These are phyloP conservation scores for Podospora tetraspora DNA, from an alignment of 495 filamentous ascomycete genomes.

Conservation along the genomic window DNA sequence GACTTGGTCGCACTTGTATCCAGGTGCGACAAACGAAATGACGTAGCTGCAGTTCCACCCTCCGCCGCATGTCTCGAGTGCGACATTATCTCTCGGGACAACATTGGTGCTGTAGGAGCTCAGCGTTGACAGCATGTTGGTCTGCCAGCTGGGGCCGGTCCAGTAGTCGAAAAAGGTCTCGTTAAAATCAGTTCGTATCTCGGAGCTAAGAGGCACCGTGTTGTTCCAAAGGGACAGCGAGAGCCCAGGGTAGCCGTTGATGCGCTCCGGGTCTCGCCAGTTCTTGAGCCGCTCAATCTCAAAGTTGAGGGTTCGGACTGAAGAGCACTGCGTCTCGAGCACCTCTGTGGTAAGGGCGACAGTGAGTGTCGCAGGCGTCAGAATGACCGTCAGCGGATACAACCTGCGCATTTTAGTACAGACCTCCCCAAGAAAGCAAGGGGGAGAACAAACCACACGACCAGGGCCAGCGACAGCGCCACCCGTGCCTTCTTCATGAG, in stretches of 20 bases:
- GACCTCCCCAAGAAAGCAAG: not conserved
- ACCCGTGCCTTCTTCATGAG: slow-evolving; percentile 30
- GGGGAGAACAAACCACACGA: slow-evolving; percentile 24
- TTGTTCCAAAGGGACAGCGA: slow-evolving; percentile 24
- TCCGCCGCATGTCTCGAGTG: slow-evolving; percentile 24
- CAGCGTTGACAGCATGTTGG: slow-evolving; percentile 8
- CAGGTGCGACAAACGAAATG: slow-evolving; percentile 22
- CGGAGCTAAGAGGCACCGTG: slow-evolving; percentile 16
- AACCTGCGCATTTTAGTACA: slow-evolving; percentile 18
- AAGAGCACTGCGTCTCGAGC: slow-evolving; percentile 10
- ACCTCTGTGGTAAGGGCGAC: slow-evolving; percentile 18
- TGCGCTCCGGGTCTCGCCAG: slow-evolving; percentile 16
- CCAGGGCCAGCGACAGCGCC: slow-evolving; percentile 26
- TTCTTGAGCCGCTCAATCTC: slow-evolving; percentile 23
- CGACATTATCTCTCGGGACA: slow-evolving; percentile 17
- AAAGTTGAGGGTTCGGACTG: slow-evolving; percentile 30
- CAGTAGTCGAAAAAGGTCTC: slow-evolving; percentile 31
- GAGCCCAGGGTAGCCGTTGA: slow-evolving; percentile 18
- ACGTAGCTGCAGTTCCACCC: slow-evolving; percentile 33
- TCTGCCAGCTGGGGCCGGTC: slow-evolving; percentile 15
- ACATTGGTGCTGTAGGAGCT: slow-evolving; percentile 15
- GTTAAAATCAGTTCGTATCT: slow-evolving; percentile 17
- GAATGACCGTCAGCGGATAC: slow-evolving; percentile 27
- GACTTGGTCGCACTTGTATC: slow-evolving; percentile 26
- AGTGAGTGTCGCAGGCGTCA: slow-evolving; percentile 26